phyloP scores from a whole-genome alignment of 2,329 filamentous ascomycete genomes.

The Fusarium udum region DNA sequence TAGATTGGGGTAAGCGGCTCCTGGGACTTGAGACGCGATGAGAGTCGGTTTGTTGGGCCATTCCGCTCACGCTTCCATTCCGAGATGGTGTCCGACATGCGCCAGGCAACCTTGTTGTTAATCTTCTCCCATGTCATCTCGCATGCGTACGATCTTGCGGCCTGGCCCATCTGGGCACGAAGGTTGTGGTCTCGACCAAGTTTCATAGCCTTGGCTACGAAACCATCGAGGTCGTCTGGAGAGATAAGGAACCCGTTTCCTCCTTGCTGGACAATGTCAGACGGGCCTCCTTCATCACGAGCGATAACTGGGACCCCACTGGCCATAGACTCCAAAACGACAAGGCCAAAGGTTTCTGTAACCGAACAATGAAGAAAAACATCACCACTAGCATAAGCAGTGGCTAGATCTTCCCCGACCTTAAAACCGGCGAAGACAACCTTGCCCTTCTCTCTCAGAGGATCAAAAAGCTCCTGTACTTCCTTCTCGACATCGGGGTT shows the following conservation, averaged over 20 bases:
- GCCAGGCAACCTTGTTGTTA: constrained; percentile 74
- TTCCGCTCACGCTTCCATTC: constrained; percentile 52
- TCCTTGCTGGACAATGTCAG: constrained; percentile 70
- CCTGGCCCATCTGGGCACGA: constrained; percentile 55
- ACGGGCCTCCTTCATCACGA: constrained; percentile 74
- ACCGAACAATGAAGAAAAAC: constrained; percentile 77
- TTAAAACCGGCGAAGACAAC: constrained; percentile 75
- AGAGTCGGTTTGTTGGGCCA: constrained; percentile 10
- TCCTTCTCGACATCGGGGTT: constrained; percentile 70
- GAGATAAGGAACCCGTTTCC: constrained; percentile 69
- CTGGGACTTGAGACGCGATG: constrained; percentile 31
- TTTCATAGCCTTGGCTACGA: constrained; percentile 62
- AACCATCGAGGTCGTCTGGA: constrained; percentile 66
- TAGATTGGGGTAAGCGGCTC: constrained; percentile 52
- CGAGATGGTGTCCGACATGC: constrained; percentile 65
- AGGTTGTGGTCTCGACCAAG: constrained; percentile 58
- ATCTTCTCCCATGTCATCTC: constrained; percentile 77
- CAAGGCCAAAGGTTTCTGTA: constrained; percentile 76
- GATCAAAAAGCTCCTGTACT: constrained; percentile 67
- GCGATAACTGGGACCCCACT: constrained; percentile 75
- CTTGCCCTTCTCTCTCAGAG: constrained; percentile 57
- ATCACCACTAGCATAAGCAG: constrained; percentile 73
- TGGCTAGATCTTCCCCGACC: constrained; percentile 67
- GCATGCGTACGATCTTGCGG: constrained; percentile 65
- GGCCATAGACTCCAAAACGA: constrained; percentile 76